These are phyloP conservation scores for Trebouxia sp. DNA, from an alignment of 139 green algal genomes.

Conservation along the genomic window DNA sequence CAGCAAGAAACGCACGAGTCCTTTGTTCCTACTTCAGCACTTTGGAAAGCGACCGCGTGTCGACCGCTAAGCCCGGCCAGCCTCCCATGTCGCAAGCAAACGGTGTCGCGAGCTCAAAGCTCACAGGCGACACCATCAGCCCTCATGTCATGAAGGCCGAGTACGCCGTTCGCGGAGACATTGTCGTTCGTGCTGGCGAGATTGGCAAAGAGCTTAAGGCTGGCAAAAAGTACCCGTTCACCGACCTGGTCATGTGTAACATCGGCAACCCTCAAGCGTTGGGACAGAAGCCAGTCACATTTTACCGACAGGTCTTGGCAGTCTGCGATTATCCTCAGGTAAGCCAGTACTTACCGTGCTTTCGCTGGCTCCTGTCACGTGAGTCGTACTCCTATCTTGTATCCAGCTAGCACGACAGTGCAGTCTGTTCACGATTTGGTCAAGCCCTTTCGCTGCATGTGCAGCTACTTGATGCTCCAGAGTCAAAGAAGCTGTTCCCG, in stretches of 20 bases:
- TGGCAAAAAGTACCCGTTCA: constrained; percentile 65
- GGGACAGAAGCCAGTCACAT: constrained; percentile 93
- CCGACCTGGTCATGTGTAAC: constrained; percentile 81
- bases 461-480: constrained; percentile 73
- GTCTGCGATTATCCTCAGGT: constrained; percentile 85
- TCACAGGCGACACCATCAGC: constrained; percentile 34
- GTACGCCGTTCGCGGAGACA: constrained; percentile 90
- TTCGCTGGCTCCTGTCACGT: too few relatives aligned
- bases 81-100: constrained; percentile 1
- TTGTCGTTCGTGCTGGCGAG: constrained; percentile 72
- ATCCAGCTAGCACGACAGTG: too few relatives aligned
- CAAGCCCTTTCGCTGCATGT: not conserved
- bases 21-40: not conserved
- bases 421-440: too few relatives aligned
- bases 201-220: constrained; percentile 66
- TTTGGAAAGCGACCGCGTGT: not conserved
- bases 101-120: constrained; percentile 6
- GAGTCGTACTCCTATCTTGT: too few relatives aligned
- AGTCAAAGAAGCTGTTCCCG: constrained; percentile 72
- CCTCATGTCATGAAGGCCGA: constrained; percentile 41
- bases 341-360: too few relatives aligned
- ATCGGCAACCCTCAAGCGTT: constrained; percentile 75
- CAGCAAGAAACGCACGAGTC: not conserved
- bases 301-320: constrained; percentile 85
- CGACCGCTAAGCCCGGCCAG: not conserved